Percentiles rank a stretch among this genome's conserved stretches.
Conservation (phyloP, 148 eudicot genomes). For the Pharnaceum exiguum region DNA sequence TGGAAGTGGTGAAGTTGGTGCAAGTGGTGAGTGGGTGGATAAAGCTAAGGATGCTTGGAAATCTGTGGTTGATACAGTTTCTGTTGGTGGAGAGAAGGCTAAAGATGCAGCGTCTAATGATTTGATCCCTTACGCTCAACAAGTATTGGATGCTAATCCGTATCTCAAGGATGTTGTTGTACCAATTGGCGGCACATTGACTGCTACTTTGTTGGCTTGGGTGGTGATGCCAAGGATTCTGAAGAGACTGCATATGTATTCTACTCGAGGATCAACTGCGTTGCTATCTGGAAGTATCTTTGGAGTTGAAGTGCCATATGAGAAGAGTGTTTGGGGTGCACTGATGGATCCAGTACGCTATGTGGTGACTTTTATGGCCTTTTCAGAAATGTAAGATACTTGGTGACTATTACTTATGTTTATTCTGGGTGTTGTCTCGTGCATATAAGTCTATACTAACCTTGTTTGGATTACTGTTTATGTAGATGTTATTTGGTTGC, state of each 20-base stretch:
- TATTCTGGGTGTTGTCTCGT: too few species aligned
- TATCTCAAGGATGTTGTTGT: slow-evolving; percentile 76
- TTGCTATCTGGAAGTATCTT: slow-evolving; percentile 48
- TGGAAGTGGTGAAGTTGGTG: slow-evolving; percentile 31
- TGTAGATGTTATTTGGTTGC: slow-evolving; percentile 73
- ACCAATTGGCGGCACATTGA: slow-evolving; percentile 68
- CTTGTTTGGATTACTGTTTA: too few species aligned
- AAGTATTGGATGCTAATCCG: slow-evolving; percentile 68
- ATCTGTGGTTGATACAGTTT: slow-evolving; percentile 45
- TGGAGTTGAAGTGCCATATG: slow-evolving; percentile 71
- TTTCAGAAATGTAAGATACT: slow-evolving; percentile 69
- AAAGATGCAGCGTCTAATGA: slow-evolving; percentile 60
- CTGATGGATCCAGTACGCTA: slow-evolving; percentile 77
- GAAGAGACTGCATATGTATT: slow-evolving; percentile 64
- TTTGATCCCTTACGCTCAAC: slow-evolving; percentile 54
- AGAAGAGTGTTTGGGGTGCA: slow-evolving; percentile 93
- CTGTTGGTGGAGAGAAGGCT: slow-evolving; percentile 47
- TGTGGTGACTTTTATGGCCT: slow-evolving; percentile 65
- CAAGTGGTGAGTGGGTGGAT: slow-evolving; percentile 48
- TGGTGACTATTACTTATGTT: background rate
- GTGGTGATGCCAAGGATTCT: slow-evolving; percentile 70
- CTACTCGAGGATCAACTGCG: slow-evolving; percentile 61
- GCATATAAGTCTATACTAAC: too few species aligned
- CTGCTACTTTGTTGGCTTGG: slow-evolving; percentile 75
- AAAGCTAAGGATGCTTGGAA: slow-evolving; percentile 58